Evolutionary conservation across 345 rosid species (phyloP), one percentile per base, ranked within the genome.

Genomic region (Passiflora organensis): DNA sequence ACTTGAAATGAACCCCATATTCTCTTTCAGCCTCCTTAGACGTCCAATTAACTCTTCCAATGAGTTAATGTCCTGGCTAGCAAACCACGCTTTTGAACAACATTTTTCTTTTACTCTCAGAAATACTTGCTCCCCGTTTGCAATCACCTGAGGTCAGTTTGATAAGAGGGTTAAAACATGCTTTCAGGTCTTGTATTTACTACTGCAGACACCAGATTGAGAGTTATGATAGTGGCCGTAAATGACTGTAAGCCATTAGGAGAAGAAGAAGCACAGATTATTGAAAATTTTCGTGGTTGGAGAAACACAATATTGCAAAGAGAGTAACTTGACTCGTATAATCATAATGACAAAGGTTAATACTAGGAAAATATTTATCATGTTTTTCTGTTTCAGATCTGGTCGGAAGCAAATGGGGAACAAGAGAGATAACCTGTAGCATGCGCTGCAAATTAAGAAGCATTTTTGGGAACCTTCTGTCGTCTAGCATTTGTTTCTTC

Each of bases 81-180:
- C 62, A 80, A 89, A 89, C 99, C 97, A 94, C 16, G 38, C 32
- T 71, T 89, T 94, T 0, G 76, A 66, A 8, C 84, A 68, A 75
- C 95, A 85, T 69, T 80, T 89, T 41, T 94, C 97, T 59, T 83
- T 89, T 25, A 89, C 95, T 55, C 96, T 78, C 0, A 97, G 99
- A 66, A 87, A 87, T 41, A 94, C 96, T 78, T 87, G 96, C 75
- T 89, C 96, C 51, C 96, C 97, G 39, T 94, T 84, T 56, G 97
- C 91, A 54, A 89, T 83, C 57, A 83, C 96, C 99, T 89, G 69
- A 58, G 56, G 13, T 59, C 49, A 64, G 34, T 38, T 32, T 53
- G 21, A 53, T 11, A 39, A 47, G 46, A 55, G 57, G 45, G 18
- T 63, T 23, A 55, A 37, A 5, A 10, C 49, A 38, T 13, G 6